Evolutionary conservation across 257 asterid species (phyloP).

Genomic region (Ocimum tenuiflorum): DNA sequence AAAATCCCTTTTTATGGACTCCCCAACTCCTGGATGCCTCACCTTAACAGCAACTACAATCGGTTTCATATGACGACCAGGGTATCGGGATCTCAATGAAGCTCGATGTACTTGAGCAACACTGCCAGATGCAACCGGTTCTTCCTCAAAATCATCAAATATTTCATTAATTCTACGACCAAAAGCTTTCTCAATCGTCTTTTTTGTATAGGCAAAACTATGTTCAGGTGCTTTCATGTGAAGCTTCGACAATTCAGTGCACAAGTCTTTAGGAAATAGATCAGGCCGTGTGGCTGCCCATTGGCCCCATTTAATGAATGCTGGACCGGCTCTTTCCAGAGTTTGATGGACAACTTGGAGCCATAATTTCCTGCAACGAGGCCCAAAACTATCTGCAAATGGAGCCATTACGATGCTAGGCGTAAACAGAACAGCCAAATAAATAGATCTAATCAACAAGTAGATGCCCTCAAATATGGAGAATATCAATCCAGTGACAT

Average conservation of each 20-base stretch:
- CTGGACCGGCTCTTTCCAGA: constrained; percentile 91
- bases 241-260: constrained; percentile 83
- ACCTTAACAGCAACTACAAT: constrained; percentile 79
- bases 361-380: constrained; percentile 63
- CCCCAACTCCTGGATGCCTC: constrained; percentile 90
- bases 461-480: constrained; percentile 43
- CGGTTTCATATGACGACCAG: constrained; percentile 52
- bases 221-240: constrained; percentile 91
- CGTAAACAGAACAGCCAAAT: constrained; percentile 60
- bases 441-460: constrained; percentile 59
- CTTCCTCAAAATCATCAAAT: constrained; percentile 71
- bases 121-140: constrained; percentile 90
- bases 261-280: constrained; percentile 76
- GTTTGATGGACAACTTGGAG: constrained; percentile 77
- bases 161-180: constrained; percentile 61
- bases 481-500: constrained; percentile 36
- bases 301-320: constrained; percentile 98
- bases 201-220: constrained; percentile 67
- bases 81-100: constrained; percentile 46
- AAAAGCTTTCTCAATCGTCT: constrained; percentile 64
- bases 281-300: constrained; percentile 99
- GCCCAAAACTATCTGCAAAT: constrained; percentile 77
- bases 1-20: constrained; percentile 76
- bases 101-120: constrained; percentile 91
- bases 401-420: constrained; percentile 93